phyloP scores from a whole-genome alignment of 495 filamentous ascomycete species.

The Lasiosphaeria hispida region DNA sequence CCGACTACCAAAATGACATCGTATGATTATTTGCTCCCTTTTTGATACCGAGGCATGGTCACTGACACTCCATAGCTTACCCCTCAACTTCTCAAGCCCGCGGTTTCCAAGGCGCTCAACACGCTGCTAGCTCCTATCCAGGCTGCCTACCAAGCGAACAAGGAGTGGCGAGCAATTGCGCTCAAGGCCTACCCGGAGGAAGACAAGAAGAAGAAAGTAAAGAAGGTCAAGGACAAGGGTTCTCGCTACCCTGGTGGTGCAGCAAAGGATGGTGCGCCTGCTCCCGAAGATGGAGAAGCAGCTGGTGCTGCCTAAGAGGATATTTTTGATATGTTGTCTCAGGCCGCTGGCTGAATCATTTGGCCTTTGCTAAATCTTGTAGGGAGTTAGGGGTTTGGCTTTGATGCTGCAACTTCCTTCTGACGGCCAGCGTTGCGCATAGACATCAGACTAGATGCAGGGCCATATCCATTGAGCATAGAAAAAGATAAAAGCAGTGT shows the following conservation, averaged over 20 bases:
- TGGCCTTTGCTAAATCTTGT: too few relatives aligned
- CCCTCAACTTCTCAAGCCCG: conserved; percentile 81
- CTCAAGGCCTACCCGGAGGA: conserved; percentile 77
- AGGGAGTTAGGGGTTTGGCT: too few relatives aligned
- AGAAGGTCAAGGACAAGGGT: conserved; percentile 83
- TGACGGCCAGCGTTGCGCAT: too few relatives aligned
- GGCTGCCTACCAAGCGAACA: conserved; percentile 61
- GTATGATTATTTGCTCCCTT: conserved; percentile 42
- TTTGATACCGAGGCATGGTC: background rate
- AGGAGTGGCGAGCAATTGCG: conserved; percentile 81
- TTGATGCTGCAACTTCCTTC: too few relatives aligned
- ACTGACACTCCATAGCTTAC: conserved; percentile 58
- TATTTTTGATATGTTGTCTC: too few relatives aligned
- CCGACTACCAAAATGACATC: conserved; percentile 77
- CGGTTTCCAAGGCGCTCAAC: conserved; percentile 66
- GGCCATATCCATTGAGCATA: too few relatives aligned
- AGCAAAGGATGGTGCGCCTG: conserved; percentile 3
- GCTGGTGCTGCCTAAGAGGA: background rate
- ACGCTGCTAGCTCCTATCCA: conserved; percentile 73
- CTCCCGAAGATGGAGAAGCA: background rate
- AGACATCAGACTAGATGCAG: too few relatives aligned
- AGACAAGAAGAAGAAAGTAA: conserved; percentile 51
- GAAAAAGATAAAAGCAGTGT: too few relatives aligned
- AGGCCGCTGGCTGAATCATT: too few relatives aligned
- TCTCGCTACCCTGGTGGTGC: conserved; percentile 50